These are phyloP conservation scores for Epichloe amarillans DNA, from an alignment of 2,329 filamentous ascomycete species.

Conservation along the genomic window DNA sequence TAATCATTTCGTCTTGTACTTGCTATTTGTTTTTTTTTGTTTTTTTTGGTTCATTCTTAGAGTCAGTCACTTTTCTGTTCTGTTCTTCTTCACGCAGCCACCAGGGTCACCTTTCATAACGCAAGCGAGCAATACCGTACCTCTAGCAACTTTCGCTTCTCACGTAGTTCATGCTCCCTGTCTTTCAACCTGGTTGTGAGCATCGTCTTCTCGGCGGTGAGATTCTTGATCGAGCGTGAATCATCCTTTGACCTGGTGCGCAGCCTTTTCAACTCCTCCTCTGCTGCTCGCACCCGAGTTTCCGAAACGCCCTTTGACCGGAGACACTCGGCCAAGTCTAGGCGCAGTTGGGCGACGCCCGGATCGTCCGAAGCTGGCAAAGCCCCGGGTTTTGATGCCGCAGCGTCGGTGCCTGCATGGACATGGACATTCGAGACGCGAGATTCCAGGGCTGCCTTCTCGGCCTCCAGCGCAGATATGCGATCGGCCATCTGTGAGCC, in stretches of 20 bases:
- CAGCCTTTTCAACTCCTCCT: conserved; percentile 51
- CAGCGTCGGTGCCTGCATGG: conserved; percentile 5
- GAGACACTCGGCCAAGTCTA: conserved; percentile 65
- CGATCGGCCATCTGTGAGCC: conserved; percentile 55
- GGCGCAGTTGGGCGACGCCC: conserved; percentile 37
- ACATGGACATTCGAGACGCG: conserved; percentile 13
- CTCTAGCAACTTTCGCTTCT: conserved; percentile 73
- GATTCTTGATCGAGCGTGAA: conserved; percentile 41
- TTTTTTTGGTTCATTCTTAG: background rate
- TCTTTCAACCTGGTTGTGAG: conserved; percentile 60
- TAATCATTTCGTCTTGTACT: conserved; percentile 86
- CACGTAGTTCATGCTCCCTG: conserved; percentile 70
- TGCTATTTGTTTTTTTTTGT: conserved; percentile 31
- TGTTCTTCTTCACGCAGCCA: too few relatives aligned
- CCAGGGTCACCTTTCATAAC: too few relatives aligned
- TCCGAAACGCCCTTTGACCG: conserved; percentile 59
- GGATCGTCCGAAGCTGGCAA: conserved; percentile 16
- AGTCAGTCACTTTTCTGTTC: background rate
- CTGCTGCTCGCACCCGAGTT: conserved; percentile 45
- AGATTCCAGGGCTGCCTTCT: conserved; percentile 31
- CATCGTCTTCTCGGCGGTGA: conserved; percentile 48
- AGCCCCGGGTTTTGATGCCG: conserved; percentile 5
- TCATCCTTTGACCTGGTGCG: conserved; percentile 48
- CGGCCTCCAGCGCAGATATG: conserved; percentile 47
- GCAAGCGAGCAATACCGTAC: conserved; percentile 22